Conservation (phyloP, 1,284 basidiomycete species). For the Pseudozyma flocculosa region DNA sequence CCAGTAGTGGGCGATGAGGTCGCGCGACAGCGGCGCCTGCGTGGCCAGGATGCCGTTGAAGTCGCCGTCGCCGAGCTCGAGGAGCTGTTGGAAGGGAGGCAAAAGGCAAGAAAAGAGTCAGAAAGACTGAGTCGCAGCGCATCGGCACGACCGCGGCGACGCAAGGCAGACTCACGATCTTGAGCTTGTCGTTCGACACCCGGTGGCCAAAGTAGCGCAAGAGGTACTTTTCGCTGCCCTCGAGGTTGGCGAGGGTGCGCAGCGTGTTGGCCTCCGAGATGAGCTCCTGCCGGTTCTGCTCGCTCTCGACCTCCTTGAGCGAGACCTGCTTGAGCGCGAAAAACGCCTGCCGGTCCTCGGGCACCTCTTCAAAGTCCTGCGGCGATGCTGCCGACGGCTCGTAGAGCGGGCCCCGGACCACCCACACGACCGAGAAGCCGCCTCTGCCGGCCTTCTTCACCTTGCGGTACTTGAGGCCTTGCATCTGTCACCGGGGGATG, state of each 20-base stretch:
- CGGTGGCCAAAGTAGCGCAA: slow-evolving; percentile 56
- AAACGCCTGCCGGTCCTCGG: slow-evolving; percentile 48
- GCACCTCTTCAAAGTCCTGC: slow-evolving; percentile 38
- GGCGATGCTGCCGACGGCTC: slow-evolving; percentile 17
- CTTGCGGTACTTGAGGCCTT: slow-evolving; percentile 48
- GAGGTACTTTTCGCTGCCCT: slow-evolving; percentile 49
- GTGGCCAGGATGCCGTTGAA: slow-evolving; percentile 45
- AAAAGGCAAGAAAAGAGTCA: not conserved
- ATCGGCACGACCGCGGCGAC: no score
- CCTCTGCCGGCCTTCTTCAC: slow-evolving; percentile 48
- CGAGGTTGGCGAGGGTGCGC: slow-evolving; percentile 40
- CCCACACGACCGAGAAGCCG: slow-evolving; percentile 55
- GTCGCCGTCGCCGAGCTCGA: slow-evolving; percentile 55
- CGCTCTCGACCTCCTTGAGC: slow-evolving; percentile 49
- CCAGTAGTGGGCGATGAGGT: slow-evolving; percentile 47
- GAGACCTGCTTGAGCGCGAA: slow-evolving; percentile 57
- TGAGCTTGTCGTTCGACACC: slow-evolving; percentile 44
- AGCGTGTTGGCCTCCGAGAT: slow-evolving; percentile 54
- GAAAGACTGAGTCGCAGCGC: not conserved
- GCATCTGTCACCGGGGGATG: slow-evolving; percentile 23
- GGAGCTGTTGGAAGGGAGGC: slow-evolving; percentile 14
- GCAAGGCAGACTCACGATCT: no score
- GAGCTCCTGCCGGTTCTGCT: slow-evolving; percentile 50
- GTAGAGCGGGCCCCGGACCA: slow-evolving; percentile 47
- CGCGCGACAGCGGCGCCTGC: slow-evolving; percentile 34